Evolutionary conservation across 2,329 filamentous ascomycete species (phyloP), one percentile per base, ranked within the genome.

Genomic region (Neonectria faginata): DNA sequence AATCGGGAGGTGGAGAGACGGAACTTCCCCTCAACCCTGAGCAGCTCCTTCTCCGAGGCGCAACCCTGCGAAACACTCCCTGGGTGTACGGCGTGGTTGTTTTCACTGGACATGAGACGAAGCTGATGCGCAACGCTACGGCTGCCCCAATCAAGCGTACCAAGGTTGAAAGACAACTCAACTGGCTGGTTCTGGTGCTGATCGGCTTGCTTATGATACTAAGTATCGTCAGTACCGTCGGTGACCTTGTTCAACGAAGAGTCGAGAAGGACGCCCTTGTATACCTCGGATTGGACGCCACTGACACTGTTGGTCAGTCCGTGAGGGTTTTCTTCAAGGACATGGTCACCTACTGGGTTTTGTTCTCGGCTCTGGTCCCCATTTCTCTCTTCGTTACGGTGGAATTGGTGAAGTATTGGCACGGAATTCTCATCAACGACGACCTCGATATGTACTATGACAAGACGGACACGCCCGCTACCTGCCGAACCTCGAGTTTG

Each of bases 401-500:
- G 57, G 96, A 99, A 80, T 87, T 99, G 70, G 95, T 99, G 82
- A 99, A 99, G 80, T 97, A 98, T 77, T 97, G 92, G 84, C 94
- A 97, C 71, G 96, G 93, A n/a, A 96, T 96, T 73, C 88, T 99
- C 67, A 99, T 99, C 79, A 97, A 97, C 76, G 95, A 94, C 61
- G 97, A 99, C 77, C 86, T 99, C 61, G 96, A 99, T 77, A 99
- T 99, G 73, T 99, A 99, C 81, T 93, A 99, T 78, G 92, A 97
- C 74, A 92, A 93, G 77, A 97, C 91, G 1, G 94, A 99, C 74
- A 99, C 95, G 0, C 94, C 96, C 12, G 94, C 96, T 5, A 97
- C 96, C 69, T 99, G 96, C 80, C 89, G 96, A 73, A 99, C 96
- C 0, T 98, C 95, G 2, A 97, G 94, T 70, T 84, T 99, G 76